These are phyloP conservation scores for Populus tremula DNA, from an alignment of 345 rosid species.

Conservation along the genomic window DNA sequence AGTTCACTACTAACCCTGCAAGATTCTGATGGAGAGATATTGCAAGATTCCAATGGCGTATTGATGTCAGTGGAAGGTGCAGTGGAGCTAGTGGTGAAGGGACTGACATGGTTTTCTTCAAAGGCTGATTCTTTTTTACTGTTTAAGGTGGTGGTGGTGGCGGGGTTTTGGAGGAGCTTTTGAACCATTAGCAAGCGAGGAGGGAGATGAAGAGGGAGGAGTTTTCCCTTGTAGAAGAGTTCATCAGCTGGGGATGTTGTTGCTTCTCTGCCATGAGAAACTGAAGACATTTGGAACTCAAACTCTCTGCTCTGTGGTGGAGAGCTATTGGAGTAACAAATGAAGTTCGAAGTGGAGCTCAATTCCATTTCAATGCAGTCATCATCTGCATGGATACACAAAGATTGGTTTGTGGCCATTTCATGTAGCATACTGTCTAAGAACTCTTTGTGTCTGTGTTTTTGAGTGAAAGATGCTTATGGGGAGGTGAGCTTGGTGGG, in stretches of 20 bases:
- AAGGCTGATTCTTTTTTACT: constrained; percentile 23
- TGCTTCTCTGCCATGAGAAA: constrained; percentile 36
- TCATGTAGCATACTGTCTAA: not conserved
- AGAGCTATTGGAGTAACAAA: constrained; percentile 45
- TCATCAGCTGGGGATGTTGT: constrained; percentile 76
- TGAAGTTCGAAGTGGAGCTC: constrained; percentile 45
- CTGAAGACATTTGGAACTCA: constrained; percentile 77
- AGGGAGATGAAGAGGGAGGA: constrained; percentile 93
- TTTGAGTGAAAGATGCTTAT: constrained; percentile 19
- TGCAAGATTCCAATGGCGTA: constrained; percentile 36
- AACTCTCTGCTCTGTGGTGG: constrained; percentile 70
- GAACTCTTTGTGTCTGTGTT: constrained; percentile 16
- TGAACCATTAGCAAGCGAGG: constrained; percentile 77
- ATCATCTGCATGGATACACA: constrained; percentile 34
- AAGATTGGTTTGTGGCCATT: constrained; percentile 11
- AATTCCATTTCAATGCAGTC: constrained; percentile 80
- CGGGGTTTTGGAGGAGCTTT: constrained; percentile 49
- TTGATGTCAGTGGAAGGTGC: constrained; percentile 19
- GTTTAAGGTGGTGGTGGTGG: constrained; percentile 4
- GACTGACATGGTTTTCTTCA: constrained; percentile 27
- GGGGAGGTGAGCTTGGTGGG: constrained; percentile 30
- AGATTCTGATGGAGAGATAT: constrained; percentile 52
- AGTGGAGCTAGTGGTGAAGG: constrained; percentile 9
- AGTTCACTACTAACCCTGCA: constrained; percentile 57
- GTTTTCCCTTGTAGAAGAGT: constrained; percentile 90